Conservation (phyloP, 495 filamentous ascomycete genomes). For the Oidiodendron maius region DNA sequence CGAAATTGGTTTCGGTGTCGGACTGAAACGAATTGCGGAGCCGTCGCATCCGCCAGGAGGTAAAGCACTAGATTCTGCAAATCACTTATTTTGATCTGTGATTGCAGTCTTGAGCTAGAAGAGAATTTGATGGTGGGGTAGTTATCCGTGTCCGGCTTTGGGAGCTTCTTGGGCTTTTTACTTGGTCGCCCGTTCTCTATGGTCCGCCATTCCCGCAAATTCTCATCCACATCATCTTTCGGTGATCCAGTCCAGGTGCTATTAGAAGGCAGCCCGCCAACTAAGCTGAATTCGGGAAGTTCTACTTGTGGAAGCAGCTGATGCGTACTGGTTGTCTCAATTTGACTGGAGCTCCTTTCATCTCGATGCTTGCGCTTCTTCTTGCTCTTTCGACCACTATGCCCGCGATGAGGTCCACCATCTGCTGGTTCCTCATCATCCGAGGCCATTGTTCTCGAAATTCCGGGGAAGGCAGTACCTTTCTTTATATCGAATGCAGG, state of each 20-base stretch:
- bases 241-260: conserved; percentile 2
- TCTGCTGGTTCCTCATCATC: background rate
- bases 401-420: background rate
- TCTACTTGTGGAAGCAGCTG: conserved; percentile 15
- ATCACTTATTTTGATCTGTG: conserved; percentile 69
- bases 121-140: conserved; percentile 72
- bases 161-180: conserved; percentile 56
- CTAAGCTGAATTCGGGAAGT: conserved; percentile 26
- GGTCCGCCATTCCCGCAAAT: conserved; percentile 37
- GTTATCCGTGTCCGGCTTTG: conserved; percentile 42
- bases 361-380: conserved; percentile 20
- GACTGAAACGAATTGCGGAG: conserved; percentile 84
- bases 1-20: conserved; percentile 67
- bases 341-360: background rate
- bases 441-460: background rate
- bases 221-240: conserved; percentile 25
- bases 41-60: conserved; percentile 74
- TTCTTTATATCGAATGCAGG: too few relatives aligned
- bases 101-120: conserved; percentile 58
- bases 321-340: conserved; percentile 8
- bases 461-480: too few relatives aligned
- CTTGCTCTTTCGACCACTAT: conserved; percentile 1
- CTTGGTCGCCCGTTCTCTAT: conserved; percentile 39
- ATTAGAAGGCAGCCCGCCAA: conserved; percentile 12
- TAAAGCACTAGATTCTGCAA: conserved; percentile 82